Percentiles rank a stretch among this genome's conserved stretches.
Conservation (phyloP, 192 early-diverging fungal genomes). For the Dissophora globulifera region DNA sequence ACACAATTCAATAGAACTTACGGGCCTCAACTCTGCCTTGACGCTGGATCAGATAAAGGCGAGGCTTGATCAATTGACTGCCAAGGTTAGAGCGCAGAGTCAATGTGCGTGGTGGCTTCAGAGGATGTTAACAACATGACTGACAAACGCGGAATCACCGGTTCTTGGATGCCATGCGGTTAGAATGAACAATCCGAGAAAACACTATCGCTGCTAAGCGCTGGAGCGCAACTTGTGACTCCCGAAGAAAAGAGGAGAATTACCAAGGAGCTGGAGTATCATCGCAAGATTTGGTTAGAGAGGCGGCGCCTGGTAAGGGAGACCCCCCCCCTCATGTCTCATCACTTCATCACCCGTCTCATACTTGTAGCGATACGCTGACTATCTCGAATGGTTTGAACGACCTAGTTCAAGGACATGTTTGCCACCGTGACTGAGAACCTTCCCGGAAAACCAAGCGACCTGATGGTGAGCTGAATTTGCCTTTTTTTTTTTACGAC, state of each 20-base stretch:
- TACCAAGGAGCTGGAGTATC: conserved; percentile 40
- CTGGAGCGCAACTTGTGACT: conserved; percentile 47
- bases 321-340: no score
- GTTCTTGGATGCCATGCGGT: not conserved
- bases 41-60: conserved; percentile 50
- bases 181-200: conserved; percentile 57
- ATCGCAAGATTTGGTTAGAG: conserved; percentile 54
- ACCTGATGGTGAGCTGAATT: conserved; percentile 28
- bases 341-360: no score
- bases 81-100: conserved; percentile 11
- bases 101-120: no score
- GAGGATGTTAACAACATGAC: no score
- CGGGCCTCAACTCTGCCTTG: conserved; percentile 44
- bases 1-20: conserved; percentile 57
- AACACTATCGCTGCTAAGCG: conserved; percentile 34
- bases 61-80: conserved; percentile 14
- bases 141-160: no score
- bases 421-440: conserved; percentile 52
- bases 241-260: conserved; percentile 51
- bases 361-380: no score
- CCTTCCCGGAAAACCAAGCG: conserved; percentile 52
- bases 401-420: conserved; percentile 56
- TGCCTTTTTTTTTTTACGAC: not conserved
- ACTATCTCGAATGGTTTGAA: not conserved
- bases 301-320: conserved; percentile 50